These are phyloP conservation scores for Linum tenue DNA, from an alignment of 345 rosid species.

Conservation along the genomic window DNA sequence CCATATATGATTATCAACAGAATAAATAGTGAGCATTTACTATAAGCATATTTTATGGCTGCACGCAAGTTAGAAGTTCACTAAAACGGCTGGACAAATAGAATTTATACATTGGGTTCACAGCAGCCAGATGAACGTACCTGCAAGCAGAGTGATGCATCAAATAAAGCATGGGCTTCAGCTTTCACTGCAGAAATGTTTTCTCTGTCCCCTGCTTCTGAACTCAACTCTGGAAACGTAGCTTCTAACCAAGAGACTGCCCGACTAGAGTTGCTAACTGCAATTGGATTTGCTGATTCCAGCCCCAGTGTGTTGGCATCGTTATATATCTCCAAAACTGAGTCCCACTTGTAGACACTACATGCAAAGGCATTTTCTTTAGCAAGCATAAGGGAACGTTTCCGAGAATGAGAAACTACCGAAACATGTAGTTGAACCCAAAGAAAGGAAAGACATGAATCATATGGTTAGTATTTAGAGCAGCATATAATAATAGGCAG, in stretches of 20 bases:
- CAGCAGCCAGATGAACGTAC: conserved; percentile 20
- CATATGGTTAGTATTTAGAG: neutral
- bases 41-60: no score
- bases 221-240: conserved; percentile 69
- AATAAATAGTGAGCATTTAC: no score
- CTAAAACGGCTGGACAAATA: neutral
- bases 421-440: no score
- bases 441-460: neutral
- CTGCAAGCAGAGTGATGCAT: conserved; percentile 90
- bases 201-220: conserved; percentile 39
- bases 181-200: conserved; percentile 47
- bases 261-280: conserved; percentile 58
- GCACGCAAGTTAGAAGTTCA: neutral
- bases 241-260: conserved; percentile 96
- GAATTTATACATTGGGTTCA: neutral
- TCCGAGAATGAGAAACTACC: neutral
- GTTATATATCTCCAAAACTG: conserved; percentile 58
- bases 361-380: neutral
- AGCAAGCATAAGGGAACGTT: neutral
- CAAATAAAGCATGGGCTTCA: conserved; percentile 61
- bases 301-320: conserved; percentile 77
- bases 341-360: conserved; percentile 76
- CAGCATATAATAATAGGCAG: neutral
- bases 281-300: conserved; percentile 52
- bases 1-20: no score